Evolutionary conservation across 2,329 filamentous ascomycete genomes (phyloP).

Genomic region (Daldinia eschscholtzii): DNA sequence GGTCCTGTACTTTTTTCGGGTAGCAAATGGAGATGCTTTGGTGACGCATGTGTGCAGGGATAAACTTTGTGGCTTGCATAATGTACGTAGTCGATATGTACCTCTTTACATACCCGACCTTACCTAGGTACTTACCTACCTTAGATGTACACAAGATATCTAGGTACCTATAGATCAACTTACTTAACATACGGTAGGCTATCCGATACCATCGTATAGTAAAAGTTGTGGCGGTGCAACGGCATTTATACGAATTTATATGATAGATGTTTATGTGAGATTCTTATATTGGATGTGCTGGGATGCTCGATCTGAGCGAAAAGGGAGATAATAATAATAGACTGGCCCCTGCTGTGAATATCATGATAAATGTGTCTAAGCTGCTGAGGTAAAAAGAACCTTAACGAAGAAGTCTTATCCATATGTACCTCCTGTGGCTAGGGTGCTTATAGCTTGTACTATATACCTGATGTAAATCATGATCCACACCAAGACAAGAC

Average conservation of each 20-base stretch:
- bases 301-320: background rate
- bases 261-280: background rate
- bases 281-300: background rate
- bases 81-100: conserved; percentile 4
- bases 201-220: too few relatives aligned
- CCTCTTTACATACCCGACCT: too few relatives aligned
- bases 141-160: too few relatives aligned
- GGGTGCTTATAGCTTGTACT: background rate
- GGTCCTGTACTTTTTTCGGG: conserved; percentile 7
- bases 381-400: background rate
- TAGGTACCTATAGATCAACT: too few relatives aligned
- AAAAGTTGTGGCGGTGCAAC: conserved; percentile 12
- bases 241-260: background rate
- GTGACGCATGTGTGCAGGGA: conserved; percentile 42
- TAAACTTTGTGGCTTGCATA: conserved; percentile 32
- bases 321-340: conserved; percentile 2
- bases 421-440: conserved; percentile 19
- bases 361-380: background rate
- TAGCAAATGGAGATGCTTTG: conserved; percentile 39
- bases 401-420: too few relatives aligned
- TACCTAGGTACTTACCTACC: background rate
- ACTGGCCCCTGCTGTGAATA: background rate
- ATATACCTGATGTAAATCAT: conserved; percentile 2
- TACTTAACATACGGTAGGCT: too few relatives aligned
- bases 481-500: conserved; percentile 23